phyloP scores from a whole-genome alignment of 306 rosid species.

The Oxytropis ochrocephala region DNA sequence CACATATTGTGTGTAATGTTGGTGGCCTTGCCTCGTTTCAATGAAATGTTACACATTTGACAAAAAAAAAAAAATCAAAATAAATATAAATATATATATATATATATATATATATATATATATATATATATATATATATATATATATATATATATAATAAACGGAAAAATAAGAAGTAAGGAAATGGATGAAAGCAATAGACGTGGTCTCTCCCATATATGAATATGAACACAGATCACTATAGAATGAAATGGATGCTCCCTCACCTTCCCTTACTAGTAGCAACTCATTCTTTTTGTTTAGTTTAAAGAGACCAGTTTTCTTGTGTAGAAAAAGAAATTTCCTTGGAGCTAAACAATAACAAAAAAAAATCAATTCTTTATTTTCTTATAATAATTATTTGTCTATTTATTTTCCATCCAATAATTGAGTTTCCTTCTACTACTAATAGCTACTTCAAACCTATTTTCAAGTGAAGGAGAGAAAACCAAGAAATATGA shows the following conservation, averaged over 20 bases:
- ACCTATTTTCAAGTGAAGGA: constrained; percentile 13
- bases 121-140: too few relatives aligned
- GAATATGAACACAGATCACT: constrained; percentile 79
- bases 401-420: constrained; percentile 18
- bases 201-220: constrained; percentile 32
- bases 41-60: too few relatives aligned
- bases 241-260: constrained; percentile 53
- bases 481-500: constrained; percentile 30
- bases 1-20: too few relatives aligned
- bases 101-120: too few relatives aligned
- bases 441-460: neutral
- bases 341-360: constrained; percentile 30
- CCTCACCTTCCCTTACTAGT: constrained; percentile 35
- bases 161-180: too few relatives aligned
- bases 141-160: too few relatives aligned
- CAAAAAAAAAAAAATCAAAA: too few relatives aligned
- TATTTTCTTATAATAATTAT: constrained; percentile 35
- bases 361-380: constrained; percentile 27
- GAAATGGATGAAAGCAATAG: constrained; percentile 11
- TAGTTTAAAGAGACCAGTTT: constrained; percentile 53
- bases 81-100: too few relatives aligned
- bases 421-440: constrained; percentile 37
- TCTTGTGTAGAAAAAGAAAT: constrained; percentile 7
- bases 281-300: constrained; percentile 61
- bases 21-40: too few relatives aligned